Evolutionary conservation across 2,329 filamentous ascomycete genomes (phyloP), one percentile per base, ranked within the genome.

Genomic region (Botryotinia calthae): DNA sequence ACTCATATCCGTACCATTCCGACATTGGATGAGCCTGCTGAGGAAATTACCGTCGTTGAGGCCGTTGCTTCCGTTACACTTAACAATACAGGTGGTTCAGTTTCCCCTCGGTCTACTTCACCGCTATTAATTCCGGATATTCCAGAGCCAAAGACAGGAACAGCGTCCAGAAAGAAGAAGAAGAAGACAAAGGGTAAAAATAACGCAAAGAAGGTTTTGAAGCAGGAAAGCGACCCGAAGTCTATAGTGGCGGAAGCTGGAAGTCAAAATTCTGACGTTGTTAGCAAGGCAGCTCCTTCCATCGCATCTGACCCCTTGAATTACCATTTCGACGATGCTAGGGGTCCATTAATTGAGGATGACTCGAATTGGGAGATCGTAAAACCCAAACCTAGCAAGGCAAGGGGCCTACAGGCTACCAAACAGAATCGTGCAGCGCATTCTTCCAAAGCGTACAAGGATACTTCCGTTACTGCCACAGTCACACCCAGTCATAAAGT

Each of bases 281-380:
- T 12, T 18, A 37, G 20, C 37, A 42, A 68, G 16, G 3, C 2
- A 12, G 9, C n/a, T 14, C 34, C 22, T 56, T 46, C 70, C 9
- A 67, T 67, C 67, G 70, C 70, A 8, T 66, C 48, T 34, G 70
- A 71, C 25, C 70, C 48, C n/a, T 65, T 54, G 2, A 71, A 71
- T 22, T 67, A 71, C 54, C 48, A 71, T 22, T 71, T 66, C 22
- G 37, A 51, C 16, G 61, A 67, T 31, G 54, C 61, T n/a, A 42
- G 10, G 9, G 37, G 66, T 44, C 48, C 61, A 16, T 5, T 66
- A 3, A 16, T 58, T 8, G 59, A 72, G 12, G 46, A 65, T 14
- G 62, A 67, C 7, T 37, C 46, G 7, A 31, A 54, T 12, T 72
- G 70, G 70, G 40, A 72, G 31, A 51, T 66, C 20, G 70, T 72